Evolutionary conservation across 2,329 filamentous ascomycete genomes (phyloP), one percentile per base, ranked within the genome.

Genomic region (Xylariaceae sp.): DNA sequence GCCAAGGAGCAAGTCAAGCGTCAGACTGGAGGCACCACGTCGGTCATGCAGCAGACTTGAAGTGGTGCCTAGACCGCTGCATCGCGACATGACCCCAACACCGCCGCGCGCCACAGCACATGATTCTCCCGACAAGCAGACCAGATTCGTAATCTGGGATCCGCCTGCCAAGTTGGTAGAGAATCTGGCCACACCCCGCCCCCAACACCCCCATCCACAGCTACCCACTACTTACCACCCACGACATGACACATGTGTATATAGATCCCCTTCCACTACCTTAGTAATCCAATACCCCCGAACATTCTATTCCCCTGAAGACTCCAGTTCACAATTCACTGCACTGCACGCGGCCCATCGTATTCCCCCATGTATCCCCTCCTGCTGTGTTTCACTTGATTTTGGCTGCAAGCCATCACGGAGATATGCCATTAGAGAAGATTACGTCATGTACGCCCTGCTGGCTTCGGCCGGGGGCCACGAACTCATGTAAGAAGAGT

Each of bases 1-100:
- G 89, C 92, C 43, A 83, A 90, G 40, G 92, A 96, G 64, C 88
- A 95, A 60, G 89, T 96, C 59, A 96, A 95, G 74, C 83, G 87
- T 51, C 92, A 98, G 63, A 64, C 80, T 33, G 72, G 73, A 38
- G 74, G 74, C 44, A 53, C 59, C 31, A 57, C 55, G 49, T 65
- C 58, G 34, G 64, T 72, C 49, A 75, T 77, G 69, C 58, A 65
- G 35, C 64, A 71, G 48, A 63, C 63, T 43, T 72, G 61, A 64
- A 44, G 15, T 12, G 5, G 5, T 12, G 24, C 24, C 24, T n/a
- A 11, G 5, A 6, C 24, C 24, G 12, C 24, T n/a, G 24, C 24
- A 26, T 13, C 24, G 38, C 33, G 36, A 35, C 32, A 31, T 41
- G 35, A 41, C 49, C 38, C 30, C 30, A 29, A 29, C 32, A 35